Conservation (phyloP, 2,329 filamentous ascomycete genomes). For the Calonectria multiphialidica region DNA sequence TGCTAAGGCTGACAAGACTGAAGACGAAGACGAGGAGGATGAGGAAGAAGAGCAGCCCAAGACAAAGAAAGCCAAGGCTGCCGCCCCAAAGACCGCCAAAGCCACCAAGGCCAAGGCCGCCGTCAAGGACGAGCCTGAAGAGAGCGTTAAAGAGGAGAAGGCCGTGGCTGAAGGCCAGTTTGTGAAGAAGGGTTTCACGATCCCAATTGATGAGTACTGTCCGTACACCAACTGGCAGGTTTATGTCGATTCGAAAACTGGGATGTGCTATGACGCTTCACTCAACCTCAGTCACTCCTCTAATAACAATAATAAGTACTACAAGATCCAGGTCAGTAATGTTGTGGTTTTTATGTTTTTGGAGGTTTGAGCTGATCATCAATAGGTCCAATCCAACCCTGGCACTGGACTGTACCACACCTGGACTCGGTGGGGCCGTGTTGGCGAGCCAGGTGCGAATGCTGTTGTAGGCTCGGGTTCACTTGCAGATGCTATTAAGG, state of each 20-base stretch:
- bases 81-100: conserved; percentile 21
- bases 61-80: conserved; percentile 44
- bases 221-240: conserved; percentile 61
- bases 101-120: conserved; percentile 1
- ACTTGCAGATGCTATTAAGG: conserved; percentile 57
- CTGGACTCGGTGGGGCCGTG: conserved; percentile 87
- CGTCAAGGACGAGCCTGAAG: conserved; percentile 36
- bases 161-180: conserved; percentile 58
- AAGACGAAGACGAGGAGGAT: conserved; percentile 41
- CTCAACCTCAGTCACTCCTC: conserved; percentile 80
- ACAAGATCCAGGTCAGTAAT: conserved; percentile 73
- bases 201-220: conserved; percentile 65
- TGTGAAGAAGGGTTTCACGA: conserved; percentile 56
- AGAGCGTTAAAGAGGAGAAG: conserved; percentile 47
- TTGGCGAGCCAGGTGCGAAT: conserved; percentile 70
- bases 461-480: conserved; percentile 56
- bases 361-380: conserved; percentile 22
- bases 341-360: neutral
- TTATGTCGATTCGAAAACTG: conserved; percentile 71
- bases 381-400: conserved; percentile 57
- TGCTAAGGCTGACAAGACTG: conserved; percentile 33
- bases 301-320: conserved; percentile 87
- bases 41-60: conserved; percentile 43
- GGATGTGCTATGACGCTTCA: conserved; percentile 82
- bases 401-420: conserved; percentile 60